Evolutionary conservation across 345 rosid species (phyloP).

Genomic region (Populus deltoides): DNA sequence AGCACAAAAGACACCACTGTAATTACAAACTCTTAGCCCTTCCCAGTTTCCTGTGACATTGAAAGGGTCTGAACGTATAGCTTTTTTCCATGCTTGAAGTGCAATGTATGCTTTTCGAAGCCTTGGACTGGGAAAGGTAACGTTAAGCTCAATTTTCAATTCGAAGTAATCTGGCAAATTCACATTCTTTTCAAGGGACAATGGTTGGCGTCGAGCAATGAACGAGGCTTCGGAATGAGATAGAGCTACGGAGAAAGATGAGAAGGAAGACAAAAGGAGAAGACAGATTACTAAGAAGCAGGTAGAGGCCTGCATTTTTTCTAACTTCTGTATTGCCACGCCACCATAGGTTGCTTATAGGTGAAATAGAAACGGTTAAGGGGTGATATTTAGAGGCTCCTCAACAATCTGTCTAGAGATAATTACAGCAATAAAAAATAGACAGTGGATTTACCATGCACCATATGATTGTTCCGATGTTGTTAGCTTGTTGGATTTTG

Average conservation of each 20-base stretch:
- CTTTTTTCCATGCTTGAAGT: conserved; percentile 17
- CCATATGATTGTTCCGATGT: background rate
- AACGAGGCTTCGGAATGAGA: conserved; percentile 6
- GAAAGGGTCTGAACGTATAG: conserved; percentile 14
- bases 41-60: conserved; percentile 11
- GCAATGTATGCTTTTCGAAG: conserved; percentile 16
- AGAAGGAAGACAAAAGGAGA: background rate
- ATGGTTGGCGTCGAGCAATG: conserved; percentile 18
- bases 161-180: conserved; percentile 1
- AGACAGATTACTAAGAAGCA: background rate
- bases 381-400: background rate
- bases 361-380: background rate
- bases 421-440: background rate
- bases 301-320: background rate
- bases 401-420: background rate
- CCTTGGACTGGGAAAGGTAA: conserved; percentile 1
- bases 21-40: conserved; percentile 12
- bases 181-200: background rate
- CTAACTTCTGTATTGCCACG: background rate
- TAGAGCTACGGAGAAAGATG: background rate
- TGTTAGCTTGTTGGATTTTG: background rate
- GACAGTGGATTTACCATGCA: background rate
- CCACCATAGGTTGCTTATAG: conserved; percentile 9
- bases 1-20: conserved; percentile 17
- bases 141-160: background rate